Percentiles rank a stretch among this genome's conserved stretches.
phyloP scores from a whole-genome alignment of 169 alveolate genomes.

The Theileria luwenshuni region DNA sequence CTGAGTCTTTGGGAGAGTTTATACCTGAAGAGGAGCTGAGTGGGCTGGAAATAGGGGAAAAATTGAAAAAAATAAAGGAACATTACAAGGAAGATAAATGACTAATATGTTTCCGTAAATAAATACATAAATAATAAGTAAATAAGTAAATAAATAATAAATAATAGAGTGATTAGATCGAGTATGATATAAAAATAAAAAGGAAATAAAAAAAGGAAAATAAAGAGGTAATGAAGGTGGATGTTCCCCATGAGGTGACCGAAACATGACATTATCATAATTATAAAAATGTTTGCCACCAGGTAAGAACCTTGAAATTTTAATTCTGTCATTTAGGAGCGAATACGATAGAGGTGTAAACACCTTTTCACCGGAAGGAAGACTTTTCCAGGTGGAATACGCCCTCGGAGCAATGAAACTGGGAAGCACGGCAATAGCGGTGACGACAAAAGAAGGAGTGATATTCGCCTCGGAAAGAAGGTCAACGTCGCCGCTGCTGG shows the following conservation, averaged over 20 bases:
- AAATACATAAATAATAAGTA: not conserved
- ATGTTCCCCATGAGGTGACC: slow-evolving; percentile 25
- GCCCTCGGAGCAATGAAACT: slow-evolving; percentile 95
- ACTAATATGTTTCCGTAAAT: not conserved
- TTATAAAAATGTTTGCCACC: slow-evolving; percentile 51
- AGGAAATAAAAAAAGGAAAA: not conserved
- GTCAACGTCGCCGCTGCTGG: slow-evolving; percentile 87
- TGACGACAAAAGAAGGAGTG: slow-evolving; percentile 94
- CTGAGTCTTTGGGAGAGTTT: slow-evolving; percentile 56
- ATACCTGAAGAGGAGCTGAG: slow-evolving; percentile 40
- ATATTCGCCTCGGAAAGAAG: slow-evolving; percentile 95
- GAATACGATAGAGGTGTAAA: slow-evolving; percentile 98
- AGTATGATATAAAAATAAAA: no score
- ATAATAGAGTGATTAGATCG: not conserved
- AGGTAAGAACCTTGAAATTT: slow-evolving; percentile 36
- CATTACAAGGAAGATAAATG: slow-evolving; percentile 17
- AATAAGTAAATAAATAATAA: not conserved
- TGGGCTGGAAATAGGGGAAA: slow-evolving; percentile 40
- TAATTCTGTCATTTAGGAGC: slow-evolving; percentile 76
- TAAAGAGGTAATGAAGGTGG: not conserved
- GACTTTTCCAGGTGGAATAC: slow-evolving; percentile 95
- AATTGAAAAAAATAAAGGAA: slow-evolving; percentile 50
- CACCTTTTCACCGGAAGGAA: slow-evolving; percentile 98
- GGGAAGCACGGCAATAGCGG: slow-evolving; percentile 99
- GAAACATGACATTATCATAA: not conserved